A percentile compares a stretch with the other conserved stretches of the same genome.
phyloP scores from a whole-genome alignment of 257 asterid species.

The Penstemon davidsonii region DNA sequence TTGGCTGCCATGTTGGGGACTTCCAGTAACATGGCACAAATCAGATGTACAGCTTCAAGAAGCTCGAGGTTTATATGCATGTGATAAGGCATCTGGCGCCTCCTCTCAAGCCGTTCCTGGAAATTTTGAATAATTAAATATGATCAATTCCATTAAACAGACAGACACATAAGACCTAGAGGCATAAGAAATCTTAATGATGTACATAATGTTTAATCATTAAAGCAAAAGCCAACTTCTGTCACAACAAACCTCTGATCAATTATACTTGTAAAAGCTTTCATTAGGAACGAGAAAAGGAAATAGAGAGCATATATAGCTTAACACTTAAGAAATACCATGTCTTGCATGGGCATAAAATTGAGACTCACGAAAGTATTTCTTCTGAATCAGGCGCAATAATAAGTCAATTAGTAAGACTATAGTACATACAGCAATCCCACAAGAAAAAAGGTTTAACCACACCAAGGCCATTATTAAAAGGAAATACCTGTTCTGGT shows the following conservation, averaged over 20 bases:
- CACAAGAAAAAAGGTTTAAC: not conserved
- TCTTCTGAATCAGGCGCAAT: not conserved
- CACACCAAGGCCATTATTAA: not conserved
- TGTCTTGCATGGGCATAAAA: not conserved
- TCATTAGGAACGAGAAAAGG: not conserved
- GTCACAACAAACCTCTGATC: not conserved
- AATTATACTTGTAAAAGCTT: too few species aligned
- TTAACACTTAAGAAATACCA: not conserved
- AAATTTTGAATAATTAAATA: slow-evolving; percentile 9
- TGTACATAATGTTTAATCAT: not conserved
- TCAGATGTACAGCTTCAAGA: slow-evolving; percentile 95
- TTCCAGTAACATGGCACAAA: slow-evolving; percentile 88
- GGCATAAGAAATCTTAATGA: not conserved
- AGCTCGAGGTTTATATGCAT: slow-evolving; percentile 98
- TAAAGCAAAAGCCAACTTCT: not conserved
- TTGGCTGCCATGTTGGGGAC: slow-evolving; percentile 99
- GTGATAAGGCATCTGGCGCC: slow-evolving; percentile 99
- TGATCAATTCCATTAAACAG: not conserved
- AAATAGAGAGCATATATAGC: not conserved
- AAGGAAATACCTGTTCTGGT: slow-evolving; percentile 78
- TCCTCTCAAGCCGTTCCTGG: slow-evolving; percentile 89
- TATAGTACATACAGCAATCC: not conserved
- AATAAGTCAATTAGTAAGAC: not conserved
- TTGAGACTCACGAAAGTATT: not conserved
- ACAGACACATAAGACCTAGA: not conserved